Evolutionary conservation across 495 filamentous ascomycete species (phyloP), one percentile per base, ranked within the genome.

Genomic region (Filosporella fistucella): DNA sequence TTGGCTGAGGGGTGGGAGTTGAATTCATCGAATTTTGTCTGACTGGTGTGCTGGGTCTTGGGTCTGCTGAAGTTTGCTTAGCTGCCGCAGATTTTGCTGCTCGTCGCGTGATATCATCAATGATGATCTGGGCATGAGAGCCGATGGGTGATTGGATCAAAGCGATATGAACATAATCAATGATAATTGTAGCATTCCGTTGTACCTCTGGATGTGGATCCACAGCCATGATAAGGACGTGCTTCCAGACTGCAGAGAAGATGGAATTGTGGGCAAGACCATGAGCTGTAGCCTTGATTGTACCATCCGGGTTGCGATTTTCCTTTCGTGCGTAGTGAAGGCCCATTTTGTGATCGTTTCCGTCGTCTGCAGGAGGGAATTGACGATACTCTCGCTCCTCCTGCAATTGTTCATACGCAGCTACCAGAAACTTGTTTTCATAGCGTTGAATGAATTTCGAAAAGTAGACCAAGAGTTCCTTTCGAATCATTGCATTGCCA

Each of bases 151-250:
- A 96, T 21, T 87, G 74, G 4, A 96, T 59, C 14, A 97, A 68
- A 2, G 77, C 72, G 25, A 82, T 70, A 56, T 97, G 84, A 33
- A 97, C 78, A 55, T 85, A 86, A 60, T 97, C 93, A 20, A 95
- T 76, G 30, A 96, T 78, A 23, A 83, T 75, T 11, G 76, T 77
- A 6, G 89, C 93, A 62, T 89, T 82, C 55, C 85, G 79, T 35
- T 91, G 87, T 24, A 96, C 86, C 52, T 97, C 90, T 8, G 93
- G 93, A 61, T 96, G 90, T 18, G 93, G 91, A 54, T 97, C 93
- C 22, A 95, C 88, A 25, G 89, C 89, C 66, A 97, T 69, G 34
- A 91, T 84, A 26, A 96, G 72, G 36, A 95, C 71, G 47, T 95
- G 91, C 61, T 94, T 91, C 93, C 93, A 97, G 46, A 94, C 84